These are phyloP conservation scores for Wickerhamiella slavikovae DNA, from an alignment of 805 yeast species.

Conservation along the genomic window DNA sequence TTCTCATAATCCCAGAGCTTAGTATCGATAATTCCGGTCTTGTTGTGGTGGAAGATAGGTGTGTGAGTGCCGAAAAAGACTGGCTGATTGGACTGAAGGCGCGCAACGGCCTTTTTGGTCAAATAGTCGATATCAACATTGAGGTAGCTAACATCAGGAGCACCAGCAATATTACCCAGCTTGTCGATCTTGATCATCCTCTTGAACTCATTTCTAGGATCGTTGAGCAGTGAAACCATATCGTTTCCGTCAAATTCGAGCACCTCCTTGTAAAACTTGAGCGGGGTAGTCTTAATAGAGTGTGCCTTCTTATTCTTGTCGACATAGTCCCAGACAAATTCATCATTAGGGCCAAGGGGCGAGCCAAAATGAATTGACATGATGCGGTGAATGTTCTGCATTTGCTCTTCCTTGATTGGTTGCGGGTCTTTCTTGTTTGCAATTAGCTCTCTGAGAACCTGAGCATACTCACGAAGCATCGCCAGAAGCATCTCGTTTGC, in stretches of 20 bases:
- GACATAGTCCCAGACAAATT: slow-evolving; percentile 52
- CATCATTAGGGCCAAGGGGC: slow-evolving; percentile 55
- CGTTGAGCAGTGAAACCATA: slow-evolving; percentile 51
- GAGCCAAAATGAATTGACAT: slow-evolving; percentile 51
- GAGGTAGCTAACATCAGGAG: slow-evolving; percentile 49
- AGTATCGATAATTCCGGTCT: slow-evolving; percentile 52
- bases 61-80: slow-evolving; percentile 82
- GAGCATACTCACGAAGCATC: slow-evolving; percentile 61
- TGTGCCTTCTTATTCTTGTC: slow-evolving; percentile 46
- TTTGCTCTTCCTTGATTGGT: slow-evolving; percentile 24
- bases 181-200: slow-evolving; percentile 49
- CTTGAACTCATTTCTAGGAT: slow-evolving; percentile 57
- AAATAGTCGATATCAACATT: slow-evolving; percentile 41
- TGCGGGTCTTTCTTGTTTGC: slow-evolving; percentile 23
- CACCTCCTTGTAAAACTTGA: slow-evolving; percentile 36
- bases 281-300: slow-evolving; percentile 36
- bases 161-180: slow-evolving; percentile 52
- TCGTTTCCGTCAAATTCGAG: slow-evolving; percentile 31
- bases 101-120: slow-evolving; percentile 39
- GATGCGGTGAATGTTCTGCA: slow-evolving; percentile 42
- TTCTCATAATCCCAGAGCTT: slow-evolving; percentile 46
- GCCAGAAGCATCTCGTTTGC: slow-evolving; percentile 46
- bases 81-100: slow-evolving; percentile 53
- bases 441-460: slow-evolving; percentile 34
- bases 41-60: slow-evolving; percentile 49